Conservation (phyloP, 2,329 filamentous ascomycete genomes). For the Zymoseptoria tritici region DNA sequence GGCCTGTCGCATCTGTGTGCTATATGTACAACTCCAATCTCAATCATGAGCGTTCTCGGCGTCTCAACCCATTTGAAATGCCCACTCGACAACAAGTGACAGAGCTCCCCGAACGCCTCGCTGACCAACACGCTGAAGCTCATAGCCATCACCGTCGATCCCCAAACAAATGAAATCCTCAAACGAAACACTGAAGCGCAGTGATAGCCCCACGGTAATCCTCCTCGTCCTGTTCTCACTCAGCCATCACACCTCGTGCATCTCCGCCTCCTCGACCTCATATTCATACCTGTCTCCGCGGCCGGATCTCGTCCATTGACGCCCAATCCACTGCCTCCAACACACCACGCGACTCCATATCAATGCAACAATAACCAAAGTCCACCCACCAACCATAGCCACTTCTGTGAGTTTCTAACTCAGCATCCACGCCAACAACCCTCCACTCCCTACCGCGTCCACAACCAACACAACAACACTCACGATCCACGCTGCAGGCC, state of each 20-base stretch:
- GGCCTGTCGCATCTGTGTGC: too few relatives aligned
- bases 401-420: constrained; percentile 6
- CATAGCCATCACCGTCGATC: too few relatives aligned
- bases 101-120: too few relatives aligned
- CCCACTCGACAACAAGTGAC: too few relatives aligned
- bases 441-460: constrained; percentile 45
- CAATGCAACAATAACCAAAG: neutral
- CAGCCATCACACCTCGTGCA: neutral
- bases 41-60: too few relatives aligned
- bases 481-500: constrained; percentile 39
- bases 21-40: too few relatives aligned
- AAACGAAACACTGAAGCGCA: neutral
- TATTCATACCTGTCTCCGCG: neutral
- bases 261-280: neutral
- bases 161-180: too few relatives aligned
- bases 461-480: constrained; percentile 40
- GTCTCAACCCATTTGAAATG: too few relatives aligned
- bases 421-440: constrained; percentile 47
- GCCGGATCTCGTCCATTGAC: too few relatives aligned
- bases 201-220: neutral
- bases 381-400: neutral
- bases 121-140: too few relatives aligned
- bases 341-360: neutral
- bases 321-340: neutral
- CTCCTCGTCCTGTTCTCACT: neutral